These are phyloP conservation scores for Arthroderma uncinatum DNA, from an alignment of 2,329 filamentous ascomycete species.

Conservation along the genomic window DNA sequence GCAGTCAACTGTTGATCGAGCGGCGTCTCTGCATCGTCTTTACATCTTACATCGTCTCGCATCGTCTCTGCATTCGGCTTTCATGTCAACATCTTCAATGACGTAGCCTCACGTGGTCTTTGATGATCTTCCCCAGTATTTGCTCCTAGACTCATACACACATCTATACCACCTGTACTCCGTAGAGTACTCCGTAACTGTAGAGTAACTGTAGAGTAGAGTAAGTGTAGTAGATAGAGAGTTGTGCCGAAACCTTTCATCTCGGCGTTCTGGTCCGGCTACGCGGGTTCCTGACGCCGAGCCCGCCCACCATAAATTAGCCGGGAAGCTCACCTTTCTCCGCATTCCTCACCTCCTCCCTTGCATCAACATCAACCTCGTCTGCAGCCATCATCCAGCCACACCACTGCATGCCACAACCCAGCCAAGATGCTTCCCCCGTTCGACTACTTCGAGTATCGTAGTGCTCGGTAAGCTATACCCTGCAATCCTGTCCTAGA, in stretches of 20 bases:
- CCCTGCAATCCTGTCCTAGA: background rate
- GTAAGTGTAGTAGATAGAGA: no score
- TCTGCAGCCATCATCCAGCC: background rate
- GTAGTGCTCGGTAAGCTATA: constrained; percentile 53
- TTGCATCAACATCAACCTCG: background rate
- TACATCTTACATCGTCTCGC: no score
- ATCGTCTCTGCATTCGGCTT: no score
- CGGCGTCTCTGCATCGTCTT: no score
- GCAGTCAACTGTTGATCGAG: background rate
- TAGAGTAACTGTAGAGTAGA: no score
- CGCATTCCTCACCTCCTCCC: background rate
- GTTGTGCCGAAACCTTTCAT: background rate
- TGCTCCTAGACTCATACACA: no score
- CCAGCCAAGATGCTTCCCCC: constrained; percentile 38
- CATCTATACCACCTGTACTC: no score
- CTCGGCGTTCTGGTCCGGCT: background rate
- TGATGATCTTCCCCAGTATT: no score
- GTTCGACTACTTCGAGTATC: constrained; percentile 59
- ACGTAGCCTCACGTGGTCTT: no score
- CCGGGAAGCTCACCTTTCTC: background rate
- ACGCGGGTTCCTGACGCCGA: constrained; percentile 1
- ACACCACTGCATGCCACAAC: background rate
- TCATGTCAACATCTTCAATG: no score
- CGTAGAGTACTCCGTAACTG: no score
- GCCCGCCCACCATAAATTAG: background rate